These are phyloP conservation scores for Tausonia pullulans DNA, from an alignment of 1,284 basidiomycete genomes.

Conservation along the genomic window DNA sequence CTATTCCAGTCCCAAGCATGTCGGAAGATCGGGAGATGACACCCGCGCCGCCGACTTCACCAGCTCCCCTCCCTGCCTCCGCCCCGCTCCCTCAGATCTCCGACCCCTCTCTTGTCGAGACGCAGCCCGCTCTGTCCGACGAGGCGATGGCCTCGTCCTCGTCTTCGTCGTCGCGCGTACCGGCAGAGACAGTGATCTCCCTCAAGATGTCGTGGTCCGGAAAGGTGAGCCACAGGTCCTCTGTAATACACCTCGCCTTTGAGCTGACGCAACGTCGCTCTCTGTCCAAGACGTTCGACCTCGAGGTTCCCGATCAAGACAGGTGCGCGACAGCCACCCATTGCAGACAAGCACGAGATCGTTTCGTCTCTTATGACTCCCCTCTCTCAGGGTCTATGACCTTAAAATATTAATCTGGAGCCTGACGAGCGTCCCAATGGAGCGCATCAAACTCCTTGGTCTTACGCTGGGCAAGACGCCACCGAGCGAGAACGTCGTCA, in stretches of 20 bases:
- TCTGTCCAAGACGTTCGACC: slow-evolving; percentile 23
- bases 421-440: slow-evolving; percentile 68
- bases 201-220: slow-evolving; percentile 31
- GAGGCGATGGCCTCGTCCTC: no score
- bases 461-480: slow-evolving; percentile 34
- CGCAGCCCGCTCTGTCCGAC: no score
- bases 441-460: slow-evolving; percentile 80
- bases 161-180: no score
- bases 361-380: neutral
- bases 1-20: no score
- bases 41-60: no score
- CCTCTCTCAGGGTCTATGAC: slow-evolving; percentile 29
- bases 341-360: neutral
- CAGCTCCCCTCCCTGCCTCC: neutral
- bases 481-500: slow-evolving; percentile 26
- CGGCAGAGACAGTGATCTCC: slow-evolving; percentile 14
- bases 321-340: slow-evolving; percentile 17
- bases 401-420: slow-evolving; percentile 42
- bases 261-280: neutral
- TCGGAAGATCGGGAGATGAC: no score
- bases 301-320: slow-evolving; percentile 28
- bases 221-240: neutral
- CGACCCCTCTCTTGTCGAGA: neutral
- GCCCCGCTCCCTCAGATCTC: neutral
- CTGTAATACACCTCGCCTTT: neutral